phyloP scores from a whole-genome alignment of 441 rosid species.

The Raphanus hybrid region DNA sequence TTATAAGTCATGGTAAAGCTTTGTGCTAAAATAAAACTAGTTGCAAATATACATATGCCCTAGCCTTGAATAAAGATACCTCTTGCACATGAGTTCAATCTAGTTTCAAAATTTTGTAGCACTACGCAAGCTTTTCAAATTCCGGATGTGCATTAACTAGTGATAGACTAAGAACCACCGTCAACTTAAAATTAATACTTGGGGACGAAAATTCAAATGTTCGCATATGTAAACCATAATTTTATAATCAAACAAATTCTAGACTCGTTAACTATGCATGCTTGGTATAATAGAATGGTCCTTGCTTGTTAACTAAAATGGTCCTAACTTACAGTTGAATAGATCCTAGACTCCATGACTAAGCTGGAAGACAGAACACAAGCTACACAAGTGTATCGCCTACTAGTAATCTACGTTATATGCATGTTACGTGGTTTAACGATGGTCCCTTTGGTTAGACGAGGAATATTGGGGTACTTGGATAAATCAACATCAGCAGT shows the following conservation, averaged over 20 bases:
- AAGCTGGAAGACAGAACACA: conserved; percentile 35
- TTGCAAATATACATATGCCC: not conserved
- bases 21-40: not conserved
- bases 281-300: conserved; percentile 41
- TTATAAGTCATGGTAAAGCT: not conserved
- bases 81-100: not conserved
- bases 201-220: not conserved
- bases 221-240: too few species aligned
- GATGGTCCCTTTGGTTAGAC: conserved; percentile 41
- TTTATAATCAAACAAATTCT: conserved; percentile 5
- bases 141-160: conserved; percentile 16
- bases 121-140: not conserved
- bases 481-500: conserved; percentile 41
- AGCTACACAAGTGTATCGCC: conserved; percentile 35
- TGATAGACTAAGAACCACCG: conserved; percentile 9
- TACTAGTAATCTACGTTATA: conserved; percentile 28
- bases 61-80: not conserved
- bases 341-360: conserved; percentile 42
- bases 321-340: conserved; percentile 41
- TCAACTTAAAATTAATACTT: not conserved
- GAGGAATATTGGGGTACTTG: conserved; percentile 42
- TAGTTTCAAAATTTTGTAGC: not conserved
- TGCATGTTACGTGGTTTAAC: conserved; percentile 30
- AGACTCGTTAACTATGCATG: conserved; percentile 37
- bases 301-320: conserved; percentile 28